Base-by-base conservation (phyloP, 2,329 filamentous ascomycete genomes). In the Trichoderma endophyticum region DNA sequence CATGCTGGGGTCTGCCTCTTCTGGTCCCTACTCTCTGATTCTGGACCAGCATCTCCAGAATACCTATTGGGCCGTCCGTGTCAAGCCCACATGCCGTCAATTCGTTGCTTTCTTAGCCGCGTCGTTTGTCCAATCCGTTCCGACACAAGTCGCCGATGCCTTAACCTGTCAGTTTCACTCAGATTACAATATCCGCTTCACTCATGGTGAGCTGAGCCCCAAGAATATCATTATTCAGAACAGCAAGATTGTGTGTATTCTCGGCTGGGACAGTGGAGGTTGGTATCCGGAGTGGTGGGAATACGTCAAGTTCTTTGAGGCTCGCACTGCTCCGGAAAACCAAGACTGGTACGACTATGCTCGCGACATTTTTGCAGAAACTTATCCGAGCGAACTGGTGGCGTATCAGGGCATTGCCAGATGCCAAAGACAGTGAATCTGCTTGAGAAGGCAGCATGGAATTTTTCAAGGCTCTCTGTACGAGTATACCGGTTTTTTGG, bases 271-370 rank as follows among this genome's bases (percentile, higher is more conserved):
- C 60, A 79, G 74, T 34, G 77, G 78, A 5, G 79, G 79, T 21
- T 76, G 75, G 73, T 81, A 80, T 72, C 79, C 79, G 1, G 74
- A 74, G 18, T 81, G 79, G 79, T 80, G 79, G 79, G 79, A 81
- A 8, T 81, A 80, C 60, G 79, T 75, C 70, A 80, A 79, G 57
- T 81, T 81, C 68, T 80, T 80, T 48, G 79, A 81, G 65, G 75
- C 79, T 7, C 74, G 73, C 21, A 79, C 78, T 39, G n/a, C 69
- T 1, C 56, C 73, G 9, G 67, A 72, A 30, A 80, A 79, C 59
- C 67, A 73, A 12, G 79, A 80, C 69, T 81, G 79, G 79, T 80
- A 79, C 26, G 74, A 77, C 3, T 80, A 79, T 64, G 78, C 77
- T 15, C 30, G 64, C n/a, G 74, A 77, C 2, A 79, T 80, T 14